phyloP scores from a whole-genome alignment of 225 moss, liverwort and hornwort genomes.

The Anthoceros angustus region DNA sequence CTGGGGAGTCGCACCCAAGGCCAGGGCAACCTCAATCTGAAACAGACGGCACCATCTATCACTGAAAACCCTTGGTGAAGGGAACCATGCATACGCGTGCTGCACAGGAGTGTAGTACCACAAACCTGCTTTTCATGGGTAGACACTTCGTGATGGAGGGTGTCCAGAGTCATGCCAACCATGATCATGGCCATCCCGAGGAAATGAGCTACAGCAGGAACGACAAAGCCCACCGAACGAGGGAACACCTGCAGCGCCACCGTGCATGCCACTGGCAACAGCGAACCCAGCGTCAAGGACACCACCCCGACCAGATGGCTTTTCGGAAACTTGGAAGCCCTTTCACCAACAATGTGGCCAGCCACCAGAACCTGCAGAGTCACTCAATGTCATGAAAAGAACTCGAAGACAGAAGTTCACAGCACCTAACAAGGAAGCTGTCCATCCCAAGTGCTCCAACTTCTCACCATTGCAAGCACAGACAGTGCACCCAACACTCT shows the following conservation, averaged over 20 bases:
- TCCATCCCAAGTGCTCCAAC: background rate
- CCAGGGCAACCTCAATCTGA: conserved; percentile 20
- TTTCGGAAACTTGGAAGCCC: background rate
- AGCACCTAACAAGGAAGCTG: background rate
- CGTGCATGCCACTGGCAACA: background rate
- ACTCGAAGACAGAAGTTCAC: background rate
- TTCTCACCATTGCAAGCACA: background rate
- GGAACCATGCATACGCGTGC: background rate
- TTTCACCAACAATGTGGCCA: conserved; percentile 1
- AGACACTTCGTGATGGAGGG: background rate
- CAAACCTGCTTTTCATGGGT: background rate
- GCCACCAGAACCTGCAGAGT: background rate
- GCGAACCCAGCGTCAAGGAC: background rate
- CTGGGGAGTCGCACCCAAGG: conserved; percentile 18
- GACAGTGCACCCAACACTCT: background rate
- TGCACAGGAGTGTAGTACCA: background rate
- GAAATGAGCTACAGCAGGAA: background rate
- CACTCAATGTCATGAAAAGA: background rate
- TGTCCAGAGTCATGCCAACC: conserved; percentile 1
- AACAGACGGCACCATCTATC: background rate
- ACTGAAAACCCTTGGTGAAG: background rate
- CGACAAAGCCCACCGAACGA: background rate
- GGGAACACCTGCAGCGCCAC: background rate
- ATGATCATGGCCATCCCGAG: background rate
- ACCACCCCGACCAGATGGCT: conserved; percentile 1